Percentiles rank a stretch among this genome's conserved stretches.
phyloP scores from a whole-genome alignment of 306 rosid species.

The Pachyrhizus erosus region DNA sequence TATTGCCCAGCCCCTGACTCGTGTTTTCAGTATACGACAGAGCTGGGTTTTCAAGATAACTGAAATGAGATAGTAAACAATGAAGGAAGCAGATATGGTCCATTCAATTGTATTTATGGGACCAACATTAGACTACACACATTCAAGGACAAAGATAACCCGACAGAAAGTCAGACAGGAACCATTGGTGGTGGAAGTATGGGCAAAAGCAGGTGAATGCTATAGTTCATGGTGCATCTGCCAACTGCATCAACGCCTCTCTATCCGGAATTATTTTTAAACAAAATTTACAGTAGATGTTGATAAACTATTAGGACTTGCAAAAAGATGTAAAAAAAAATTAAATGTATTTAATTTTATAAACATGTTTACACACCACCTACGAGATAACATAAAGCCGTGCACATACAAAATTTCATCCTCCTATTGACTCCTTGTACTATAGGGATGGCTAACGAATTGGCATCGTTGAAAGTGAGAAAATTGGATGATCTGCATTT shows the following conservation, averaged over 20 bases:
- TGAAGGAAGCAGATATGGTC: not conserved
- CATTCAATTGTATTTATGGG: not conserved
- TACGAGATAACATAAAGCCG: not conserved
- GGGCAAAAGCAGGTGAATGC: not conserved
- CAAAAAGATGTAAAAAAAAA: not conserved
- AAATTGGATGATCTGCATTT: slow-evolving; percentile 32
- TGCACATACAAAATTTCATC: not conserved
- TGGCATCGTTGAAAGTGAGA: not conserved
- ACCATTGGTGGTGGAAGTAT: not conserved
- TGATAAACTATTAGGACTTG: not conserved
- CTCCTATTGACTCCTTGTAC: not conserved
- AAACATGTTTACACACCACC: not conserved
- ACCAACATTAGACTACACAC: not conserved
- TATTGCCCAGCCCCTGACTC: not conserved
- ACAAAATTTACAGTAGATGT: not conserved
- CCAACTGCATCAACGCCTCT: not conserved
- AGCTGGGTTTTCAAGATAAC: not conserved
- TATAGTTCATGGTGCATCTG: not conserved
- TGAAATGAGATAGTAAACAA: not conserved
- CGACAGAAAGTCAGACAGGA: not conserved
- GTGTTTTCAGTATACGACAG: not conserved
- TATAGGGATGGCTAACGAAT: not conserved
- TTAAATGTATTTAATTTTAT: not conserved
- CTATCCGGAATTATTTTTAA: not conserved
- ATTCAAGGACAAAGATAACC: not conserved